phyloP scores from a whole-genome alignment of 2,329 filamentous ascomycete genomes.

The Coleophoma cylindrospora region DNA sequence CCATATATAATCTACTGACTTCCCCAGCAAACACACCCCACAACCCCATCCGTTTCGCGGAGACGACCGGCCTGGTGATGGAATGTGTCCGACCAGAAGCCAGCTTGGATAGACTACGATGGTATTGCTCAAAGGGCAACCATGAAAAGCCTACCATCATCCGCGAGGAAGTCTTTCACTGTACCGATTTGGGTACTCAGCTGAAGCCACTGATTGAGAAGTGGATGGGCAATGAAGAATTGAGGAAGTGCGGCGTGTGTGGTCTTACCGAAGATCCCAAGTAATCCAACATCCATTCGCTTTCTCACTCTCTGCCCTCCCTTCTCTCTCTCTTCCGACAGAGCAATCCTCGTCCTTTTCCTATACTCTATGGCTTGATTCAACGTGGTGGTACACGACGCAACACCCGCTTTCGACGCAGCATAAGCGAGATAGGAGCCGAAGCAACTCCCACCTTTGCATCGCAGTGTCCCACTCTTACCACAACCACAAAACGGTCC shows the following conservation, averaged over 20 bases:
- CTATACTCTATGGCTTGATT: too few relatives aligned
- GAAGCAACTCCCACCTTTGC: too few relatives aligned
- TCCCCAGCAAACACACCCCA: constrained; percentile 72
- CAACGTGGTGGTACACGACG: too few relatives aligned
- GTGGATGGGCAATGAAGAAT: constrained; percentile 63
- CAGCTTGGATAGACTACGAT: constrained; percentile 72
- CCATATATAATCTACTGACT: background rate
- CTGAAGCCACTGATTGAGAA: constrained; percentile 81
- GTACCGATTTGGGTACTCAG: constrained; percentile 82
- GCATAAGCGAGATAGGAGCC: too few relatives aligned
- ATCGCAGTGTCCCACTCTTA: too few relatives aligned
- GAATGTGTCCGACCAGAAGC: constrained; percentile 71
- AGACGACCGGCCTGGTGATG: constrained; percentile 85
- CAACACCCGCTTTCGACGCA: too few relatives aligned
- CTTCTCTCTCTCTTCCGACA: too few relatives aligned
- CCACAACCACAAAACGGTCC: too few relatives aligned
- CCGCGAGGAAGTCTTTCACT: constrained; percentile 79
- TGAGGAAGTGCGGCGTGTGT: constrained; percentile 69
- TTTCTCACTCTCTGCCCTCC: too few relatives aligned
- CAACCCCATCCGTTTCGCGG: constrained; percentile 83
- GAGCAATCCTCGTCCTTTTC: too few relatives aligned
- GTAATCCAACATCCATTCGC: background rate
- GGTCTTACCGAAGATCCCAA: constrained; percentile 59
- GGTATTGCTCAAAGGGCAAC: constrained; percentile 62
- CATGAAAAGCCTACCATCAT: constrained; percentile 46